Conservation (phyloP, 2,329 filamentous ascomycete species). For the Xylariomycetidae sp. region DNA sequence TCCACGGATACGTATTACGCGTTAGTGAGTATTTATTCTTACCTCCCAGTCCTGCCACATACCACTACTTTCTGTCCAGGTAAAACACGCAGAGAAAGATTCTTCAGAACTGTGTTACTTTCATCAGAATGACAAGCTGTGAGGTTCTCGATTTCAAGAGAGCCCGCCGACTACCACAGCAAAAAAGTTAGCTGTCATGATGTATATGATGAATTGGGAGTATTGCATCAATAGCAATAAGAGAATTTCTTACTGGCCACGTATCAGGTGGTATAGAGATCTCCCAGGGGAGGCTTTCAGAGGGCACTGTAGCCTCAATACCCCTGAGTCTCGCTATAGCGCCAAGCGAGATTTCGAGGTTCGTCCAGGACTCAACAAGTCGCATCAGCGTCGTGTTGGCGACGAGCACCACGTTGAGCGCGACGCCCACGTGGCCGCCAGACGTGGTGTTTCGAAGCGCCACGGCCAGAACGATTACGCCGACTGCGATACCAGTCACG, state of each 20-base stretch:
- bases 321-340: not conserved
- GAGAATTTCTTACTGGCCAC: too few relatives aligned
- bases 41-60: slow-evolving; percentile 49
- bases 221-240: too few relatives aligned
- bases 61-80: slow-evolving; percentile 47
- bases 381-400: slow-evolving; percentile 30
- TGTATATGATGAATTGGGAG: too few relatives aligned
- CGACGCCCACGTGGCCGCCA: slow-evolving; percentile 30
- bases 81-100: too few relatives aligned
- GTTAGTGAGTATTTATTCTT: too few relatives aligned
- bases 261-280: too few relatives aligned
- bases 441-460: slow-evolving; percentile 12
- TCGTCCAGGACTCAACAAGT: slow-evolving; percentile 30
- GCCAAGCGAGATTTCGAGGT: slow-evolving; percentile 32
- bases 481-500: slow-evolving; percentile 40
- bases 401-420: slow-evolving; percentile 30
- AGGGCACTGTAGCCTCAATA: not conserved
- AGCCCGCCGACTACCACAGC: slow-evolving; percentile 27
- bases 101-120: too few relatives aligned
- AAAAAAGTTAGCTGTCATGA: slow-evolving; percentile 52
- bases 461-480: slow-evolving; percentile 23
- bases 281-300: too few relatives aligned
- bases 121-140: slow-evolving; percentile 29
- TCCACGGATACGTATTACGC: not conserved
- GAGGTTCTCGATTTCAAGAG: slow-evolving; percentile 19